Evolutionary conservation across 495 filamentous ascomycete species (phyloP), one percentile per base, ranked within the genome.

Genomic region (Thermochaetoides thermophila): DNA sequence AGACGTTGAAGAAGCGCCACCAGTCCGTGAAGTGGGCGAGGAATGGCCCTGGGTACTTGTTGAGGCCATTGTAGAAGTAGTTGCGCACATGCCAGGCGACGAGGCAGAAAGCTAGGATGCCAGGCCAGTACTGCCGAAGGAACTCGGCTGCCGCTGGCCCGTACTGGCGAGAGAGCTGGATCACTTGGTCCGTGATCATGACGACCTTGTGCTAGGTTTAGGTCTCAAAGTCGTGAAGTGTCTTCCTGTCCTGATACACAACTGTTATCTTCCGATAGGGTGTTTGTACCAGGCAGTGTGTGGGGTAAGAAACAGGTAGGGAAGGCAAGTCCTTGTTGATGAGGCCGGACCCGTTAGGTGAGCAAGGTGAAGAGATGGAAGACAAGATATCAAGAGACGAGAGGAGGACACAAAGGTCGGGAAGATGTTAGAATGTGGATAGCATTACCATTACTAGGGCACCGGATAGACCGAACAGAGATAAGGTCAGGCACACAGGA

Each of bases 1-100:
- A 69, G 2, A 78, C 77, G 44, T 82, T 68, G 38, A 65, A 63
- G 38, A 81, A 72, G 15, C 82, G 64, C 73, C 78, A 84, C 53
- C 64, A 66, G 48, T 78, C 64, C 2, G 78, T 81, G 35, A 80
- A 62, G 5, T 66, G 68, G 10, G 74, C 81, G 24, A 79, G 55
- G 37, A 76, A 64, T 1, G 74, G 79, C 0, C 80, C 78, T 0
- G 76, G 77, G 39, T 72, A 76, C 42, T 67, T 69, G 54, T 71
- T 69, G 32, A 81, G 54, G 21, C 70, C 69, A 43, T 66, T 63
- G 39, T 69, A 49, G 47, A 67, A 77, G 25, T 66, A 60, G 50
- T 74, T 78, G 40, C 51, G 53, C n/a, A 68, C 45, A 11, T 76
- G 52, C 42, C 64, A 70, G 7, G 46, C 55, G 24, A 50, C 27